Evolutionary conservation across 2,329 filamentous ascomycete species (phyloP).

Genomic region (Arthrobotrys iridis): DNA sequence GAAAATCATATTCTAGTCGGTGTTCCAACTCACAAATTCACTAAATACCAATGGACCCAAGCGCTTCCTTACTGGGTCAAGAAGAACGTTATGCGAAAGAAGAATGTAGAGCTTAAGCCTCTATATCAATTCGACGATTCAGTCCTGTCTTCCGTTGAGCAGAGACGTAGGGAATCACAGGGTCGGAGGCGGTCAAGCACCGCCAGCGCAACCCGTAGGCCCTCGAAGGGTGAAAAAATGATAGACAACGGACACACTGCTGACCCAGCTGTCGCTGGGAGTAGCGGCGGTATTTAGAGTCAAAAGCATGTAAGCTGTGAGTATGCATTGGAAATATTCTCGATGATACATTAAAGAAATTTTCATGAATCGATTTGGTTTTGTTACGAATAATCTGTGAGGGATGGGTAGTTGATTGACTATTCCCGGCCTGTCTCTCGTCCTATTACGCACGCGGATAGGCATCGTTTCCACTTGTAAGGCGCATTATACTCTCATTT

Average conservation of each 20-base stretch:
- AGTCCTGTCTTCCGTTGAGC: slow-evolving; percentile 44
- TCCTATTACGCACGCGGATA: too few species aligned
- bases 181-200: slow-evolving; percentile 33
- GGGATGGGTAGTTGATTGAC: too few species aligned
- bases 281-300: background rate
- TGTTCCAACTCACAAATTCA: slow-evolving; percentile 69
- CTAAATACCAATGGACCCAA: slow-evolving; percentile 69
- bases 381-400: background rate
- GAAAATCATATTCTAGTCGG: slow-evolving; percentile 67
- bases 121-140: slow-evolving; percentile 66
- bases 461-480: too few species aligned
- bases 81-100: slow-evolving; percentile 68
- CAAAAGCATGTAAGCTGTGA: background rate
- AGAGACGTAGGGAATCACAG: slow-evolving; percentile 31
- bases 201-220: background rate
- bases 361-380: background rate
- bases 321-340: background rate
- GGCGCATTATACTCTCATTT: too few species aligned
- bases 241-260: background rate
- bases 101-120: slow-evolving; percentile 64
- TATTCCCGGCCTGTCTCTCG: too few species aligned
- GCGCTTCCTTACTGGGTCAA: slow-evolving; percentile 71
- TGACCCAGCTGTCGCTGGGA: background rate
- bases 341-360: too few species aligned
- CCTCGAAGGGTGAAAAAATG: background rate